Percentiles rank a stretch among this genome's conserved stretches.
Evolutionary conservation across 2,329 filamentous ascomycete species (phyloP).

Genomic region (Simplicillium aogashimaense): DNA sequence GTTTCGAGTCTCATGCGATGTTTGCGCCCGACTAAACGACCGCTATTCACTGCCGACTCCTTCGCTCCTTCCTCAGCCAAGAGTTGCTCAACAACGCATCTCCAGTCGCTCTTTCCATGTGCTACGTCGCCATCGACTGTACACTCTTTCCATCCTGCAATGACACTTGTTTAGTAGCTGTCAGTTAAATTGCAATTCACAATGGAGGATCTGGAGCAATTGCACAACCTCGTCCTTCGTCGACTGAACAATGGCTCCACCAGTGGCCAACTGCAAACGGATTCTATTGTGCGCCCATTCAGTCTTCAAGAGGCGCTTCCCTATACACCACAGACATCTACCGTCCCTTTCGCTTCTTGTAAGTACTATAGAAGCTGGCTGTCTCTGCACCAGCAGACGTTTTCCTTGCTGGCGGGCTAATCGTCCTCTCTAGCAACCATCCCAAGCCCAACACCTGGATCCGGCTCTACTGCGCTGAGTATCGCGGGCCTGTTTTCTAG

Average conservation of each 20-base stretch:
- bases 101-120: too few relatives aligned
- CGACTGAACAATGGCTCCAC: conserved; percentile 17
- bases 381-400: background rate
- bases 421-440: conserved; percentile 46
- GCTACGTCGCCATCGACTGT: background rate
- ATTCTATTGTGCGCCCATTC: conserved; percentile 35
- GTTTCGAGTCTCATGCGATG: too few relatives aligned
- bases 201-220: conserved; percentile 14
- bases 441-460: conserved; percentile 52
- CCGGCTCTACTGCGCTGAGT: conserved; percentile 40
- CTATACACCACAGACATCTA: conserved; percentile 74
- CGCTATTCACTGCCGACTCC: background rate
- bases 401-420: too few relatives aligned
- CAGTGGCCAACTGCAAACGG: conserved; percentile 12
- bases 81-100: too few relatives aligned
- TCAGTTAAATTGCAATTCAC: conserved; percentile 1
- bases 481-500: conserved; percentile 40
- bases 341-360: conserved; percentile 72
- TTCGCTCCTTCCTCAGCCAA: conserved; percentile 4
- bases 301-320: conserved; percentile 67
- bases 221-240: conserved; percentile 16
- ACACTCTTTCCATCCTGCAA: conserved; percentile 16
- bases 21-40: too few relatives aligned
- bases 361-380: conserved; percentile 13
- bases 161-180: conserved; percentile 18